A percentile compares a stretch with the other conserved stretches of the same genome.
Conservation (phyloP, 345 rosid species). For the Barbarea vulgaris region DNA sequence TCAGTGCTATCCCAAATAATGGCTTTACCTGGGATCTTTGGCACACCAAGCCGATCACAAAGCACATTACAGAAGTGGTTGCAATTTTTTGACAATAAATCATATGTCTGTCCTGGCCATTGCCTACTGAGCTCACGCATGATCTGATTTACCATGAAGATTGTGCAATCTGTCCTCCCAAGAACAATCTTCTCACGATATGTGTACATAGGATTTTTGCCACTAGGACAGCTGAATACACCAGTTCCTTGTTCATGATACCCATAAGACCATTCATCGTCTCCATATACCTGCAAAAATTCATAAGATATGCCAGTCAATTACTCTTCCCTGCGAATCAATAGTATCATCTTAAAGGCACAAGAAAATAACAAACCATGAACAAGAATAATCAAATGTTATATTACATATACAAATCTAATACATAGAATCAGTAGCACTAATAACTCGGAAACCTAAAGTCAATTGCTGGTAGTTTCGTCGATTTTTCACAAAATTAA, state of each 20-base stretch:
- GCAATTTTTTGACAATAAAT: slow-evolving; percentile 84
- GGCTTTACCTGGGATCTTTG: slow-evolving; percentile 82
- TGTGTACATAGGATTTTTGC: slow-evolving; percentile 86
- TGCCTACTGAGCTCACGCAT: slow-evolving; percentile 79
- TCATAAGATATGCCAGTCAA: slow-evolving; percentile 17
- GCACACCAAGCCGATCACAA: slow-evolving; percentile 83
- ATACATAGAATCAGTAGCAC: background rate
- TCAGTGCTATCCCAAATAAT: slow-evolving; percentile 34
- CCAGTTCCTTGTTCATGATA: slow-evolving; percentile 92
- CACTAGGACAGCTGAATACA: slow-evolving; percentile 79
- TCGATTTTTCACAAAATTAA: background rate
- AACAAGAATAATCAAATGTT: background rate
- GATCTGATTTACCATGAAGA: slow-evolving; percentile 71
- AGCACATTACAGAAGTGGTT: slow-evolving; percentile 93
- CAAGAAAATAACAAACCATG: background rate
- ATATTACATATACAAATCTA: background rate
- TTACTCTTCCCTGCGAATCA: slow-evolving; percentile 4
- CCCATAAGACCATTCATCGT: slow-evolving; percentile 96
- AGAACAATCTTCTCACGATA: slow-evolving; percentile 76
- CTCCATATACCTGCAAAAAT: slow-evolving; percentile 67
- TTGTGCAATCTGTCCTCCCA: slow-evolving; percentile 63
- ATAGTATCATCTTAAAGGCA: background rate
- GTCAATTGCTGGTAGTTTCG: background rate
- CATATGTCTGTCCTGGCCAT: slow-evolving; percentile 82
- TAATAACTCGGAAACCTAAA: background rate